Evolutionary conservation across 305 asterid genomes (phyloP).

Genomic region (Fraxinus dipetala): DNA sequence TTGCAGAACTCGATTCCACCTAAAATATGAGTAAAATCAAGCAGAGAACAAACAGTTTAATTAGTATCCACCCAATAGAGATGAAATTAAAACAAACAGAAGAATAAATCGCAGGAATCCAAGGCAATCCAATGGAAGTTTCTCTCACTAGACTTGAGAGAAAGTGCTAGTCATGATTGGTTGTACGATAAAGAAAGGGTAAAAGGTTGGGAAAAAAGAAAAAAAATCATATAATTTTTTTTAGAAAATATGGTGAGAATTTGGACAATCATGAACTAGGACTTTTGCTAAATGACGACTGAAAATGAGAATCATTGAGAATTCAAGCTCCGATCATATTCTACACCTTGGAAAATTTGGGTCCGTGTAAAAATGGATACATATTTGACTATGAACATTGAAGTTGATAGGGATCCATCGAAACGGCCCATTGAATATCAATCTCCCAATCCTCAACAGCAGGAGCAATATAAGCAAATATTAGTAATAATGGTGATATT

Average conservation of each 20-base stretch:
- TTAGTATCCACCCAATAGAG: no score
- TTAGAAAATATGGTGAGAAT: slow-evolving; percentile 18
- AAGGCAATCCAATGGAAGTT: no score
- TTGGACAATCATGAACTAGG: not conserved
- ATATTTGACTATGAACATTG: slow-evolving; percentile 69
- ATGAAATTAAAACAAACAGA: no score
- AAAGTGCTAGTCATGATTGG: no score
- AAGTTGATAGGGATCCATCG: slow-evolving; percentile 66
- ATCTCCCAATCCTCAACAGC: slow-evolving; percentile 36
- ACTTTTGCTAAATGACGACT: slow-evolving; percentile 24
- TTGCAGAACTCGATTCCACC: no score
- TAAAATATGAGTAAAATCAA: no score
- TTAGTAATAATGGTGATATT: slow-evolving; percentile 34
- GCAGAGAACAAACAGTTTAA: no score
- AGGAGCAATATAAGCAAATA: slow-evolving; percentile 26
- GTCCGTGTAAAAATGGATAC: slow-evolving; percentile 48
- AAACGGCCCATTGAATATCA: slow-evolving; percentile 42
- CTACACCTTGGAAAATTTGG: slow-evolving; percentile 40
- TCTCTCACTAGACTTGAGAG: no score
- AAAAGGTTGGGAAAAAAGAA: no score
- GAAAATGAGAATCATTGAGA: slow-evolving; percentile 45
- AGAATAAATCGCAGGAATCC: no score
- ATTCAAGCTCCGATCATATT: slow-evolving; percentile 57
- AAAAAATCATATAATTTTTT: not conserved
- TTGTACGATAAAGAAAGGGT: no score